A percentile compares a stretch with the other conserved stretches of the same genome.
Conservation (phyloP, 306 rosid species). For the Malus sylvestris region DNA sequence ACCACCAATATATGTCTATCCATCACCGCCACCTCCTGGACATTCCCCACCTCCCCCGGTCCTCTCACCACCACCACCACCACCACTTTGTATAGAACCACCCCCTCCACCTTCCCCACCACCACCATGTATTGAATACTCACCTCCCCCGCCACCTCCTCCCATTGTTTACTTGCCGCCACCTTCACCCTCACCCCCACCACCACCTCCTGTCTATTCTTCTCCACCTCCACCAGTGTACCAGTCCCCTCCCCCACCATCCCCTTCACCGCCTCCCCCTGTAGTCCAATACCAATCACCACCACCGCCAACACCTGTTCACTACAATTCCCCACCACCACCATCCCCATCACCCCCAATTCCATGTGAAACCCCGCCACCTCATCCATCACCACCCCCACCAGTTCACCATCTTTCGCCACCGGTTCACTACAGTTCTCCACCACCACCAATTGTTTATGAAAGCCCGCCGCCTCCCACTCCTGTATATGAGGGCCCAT, state of each 20-base stretch:
- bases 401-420: constrained; percentile 23
- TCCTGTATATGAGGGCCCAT: constrained; percentile 91
- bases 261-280: constrained; percentile 33
- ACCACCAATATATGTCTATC: constrained; percentile 52
- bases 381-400: constrained; percentile 9
- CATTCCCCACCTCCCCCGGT: constrained; percentile 48
- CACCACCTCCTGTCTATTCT: constrained; percentile 39
- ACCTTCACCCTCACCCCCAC: constrained; percentile 62
- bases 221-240: constrained; percentile 39
- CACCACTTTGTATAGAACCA: constrained; percentile 59
- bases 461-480: constrained; percentile 59
- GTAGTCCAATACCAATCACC: constrained; percentile 24
- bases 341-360: constrained; percentile 42
- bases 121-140: constrained; percentile 49
- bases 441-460: constrained; percentile 21
- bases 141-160: constrained; percentile 49
- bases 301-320: constrained; percentile 17
- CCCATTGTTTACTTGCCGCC: constrained; percentile 39
- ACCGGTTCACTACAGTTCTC: constrained; percentile 5
- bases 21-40: constrained; percentile 56
- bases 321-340: constrained; percentile 23
- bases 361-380: constrained; percentile 20
- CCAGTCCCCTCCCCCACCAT: constrained; percentile 24
- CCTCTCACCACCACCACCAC: constrained; percentile 54
- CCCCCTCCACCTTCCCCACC: constrained; percentile 70